These are phyloP conservation scores for Phyllosticta ampelicida DNA, from an alignment of 2,329 filamentous ascomycete genomes.

Conservation along the genomic window DNA sequence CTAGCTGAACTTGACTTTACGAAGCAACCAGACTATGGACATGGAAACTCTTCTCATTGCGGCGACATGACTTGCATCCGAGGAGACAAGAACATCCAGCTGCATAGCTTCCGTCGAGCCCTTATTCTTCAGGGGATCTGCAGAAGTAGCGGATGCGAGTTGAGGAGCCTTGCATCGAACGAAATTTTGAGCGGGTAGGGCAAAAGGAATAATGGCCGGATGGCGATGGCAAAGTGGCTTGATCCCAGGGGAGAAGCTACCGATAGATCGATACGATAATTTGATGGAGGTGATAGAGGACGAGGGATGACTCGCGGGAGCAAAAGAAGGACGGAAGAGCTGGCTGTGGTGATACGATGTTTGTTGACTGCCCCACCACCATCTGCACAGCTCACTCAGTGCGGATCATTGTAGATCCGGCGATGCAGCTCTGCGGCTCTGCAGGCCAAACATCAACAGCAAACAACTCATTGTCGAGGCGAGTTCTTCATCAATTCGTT, in stretches of 20 bases:
- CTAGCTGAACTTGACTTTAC: neutral
- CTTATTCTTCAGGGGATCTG: neutral
- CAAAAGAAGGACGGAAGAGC: too few relatives aligned
- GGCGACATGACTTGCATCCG: neutral
- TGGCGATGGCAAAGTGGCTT: neutral
- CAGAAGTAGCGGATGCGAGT: neutral
- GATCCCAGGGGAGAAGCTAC: neutral
- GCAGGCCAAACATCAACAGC: neutral
- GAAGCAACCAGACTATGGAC: neutral
- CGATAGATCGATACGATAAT: neutral
- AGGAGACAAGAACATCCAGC: neutral
- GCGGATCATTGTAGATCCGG: neutral
- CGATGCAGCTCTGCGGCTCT: too few relatives aligned
- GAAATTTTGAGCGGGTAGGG: neutral
- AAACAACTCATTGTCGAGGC: neutral
- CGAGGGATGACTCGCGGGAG: neutral
- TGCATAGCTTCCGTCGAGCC: neutral
- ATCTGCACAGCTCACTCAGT: neutral
- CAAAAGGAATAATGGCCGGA: neutral
- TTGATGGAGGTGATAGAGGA: neutral
- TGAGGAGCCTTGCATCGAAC: neutral
- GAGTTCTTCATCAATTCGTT: neutral
- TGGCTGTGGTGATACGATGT: neutral
- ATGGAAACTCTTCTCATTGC: neutral
- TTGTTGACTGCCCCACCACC: neutral